Evolutionary conservation across 2,329 filamentous ascomycete species (phyloP).

Genomic region (Colletotrichum abscissum): DNA sequence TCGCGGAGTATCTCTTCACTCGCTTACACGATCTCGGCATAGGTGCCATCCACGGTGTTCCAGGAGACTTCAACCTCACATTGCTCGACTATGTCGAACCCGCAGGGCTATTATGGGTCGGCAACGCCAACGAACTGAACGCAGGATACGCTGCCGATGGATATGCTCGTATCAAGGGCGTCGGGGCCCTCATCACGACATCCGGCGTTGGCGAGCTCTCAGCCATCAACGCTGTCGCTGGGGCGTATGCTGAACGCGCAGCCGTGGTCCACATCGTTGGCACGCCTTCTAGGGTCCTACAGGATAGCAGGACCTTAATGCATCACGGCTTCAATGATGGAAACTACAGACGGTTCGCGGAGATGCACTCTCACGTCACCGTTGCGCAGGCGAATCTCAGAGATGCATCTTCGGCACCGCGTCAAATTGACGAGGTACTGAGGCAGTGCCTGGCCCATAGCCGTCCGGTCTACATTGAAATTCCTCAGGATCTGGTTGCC

Average conservation of each 20-base stretch:
- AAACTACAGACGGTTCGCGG: conserved; percentile 61
- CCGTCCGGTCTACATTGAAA: conserved; percentile 66
- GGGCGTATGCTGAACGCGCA: conserved; percentile 66
- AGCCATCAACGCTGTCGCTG: conserved; percentile 69
- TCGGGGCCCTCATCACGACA: conserved; percentile 64
- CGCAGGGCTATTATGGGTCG: conserved; percentile 54
- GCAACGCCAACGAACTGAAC: conserved; percentile 69
- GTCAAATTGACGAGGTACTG: conserved; percentile 63
- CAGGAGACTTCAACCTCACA: conserved; percentile 54
- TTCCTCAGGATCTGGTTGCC: conserved; percentile 64
- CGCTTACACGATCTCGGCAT: conserved; percentile 70
- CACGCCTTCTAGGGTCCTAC: conserved; percentile 56
- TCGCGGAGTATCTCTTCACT: conserved; percentile 71
- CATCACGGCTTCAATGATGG: conserved; percentile 67
- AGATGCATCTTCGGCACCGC: conserved; percentile 56
- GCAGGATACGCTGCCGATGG: conserved; percentile 68
- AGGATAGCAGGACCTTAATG: conserved; percentile 54
- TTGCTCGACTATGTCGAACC: conserved; percentile 51
- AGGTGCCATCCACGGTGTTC: conserved; percentile 64
- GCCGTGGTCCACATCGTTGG: conserved; percentile 70
- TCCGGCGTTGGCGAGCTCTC: conserved; percentile 70
- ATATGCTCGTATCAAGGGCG: conserved; percentile 65
- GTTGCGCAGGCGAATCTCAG: conserved; percentile 59
- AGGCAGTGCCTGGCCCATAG: conserved; percentile 62
- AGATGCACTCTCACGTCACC: conserved; percentile 61